A percentile compares a stretch with the other conserved stretches of the same genome.
These are phyloP conservation scores for Blepharisma japonicum DNA, from an alignment of 73 alveolate species.

Conservation along the genomic window DNA sequence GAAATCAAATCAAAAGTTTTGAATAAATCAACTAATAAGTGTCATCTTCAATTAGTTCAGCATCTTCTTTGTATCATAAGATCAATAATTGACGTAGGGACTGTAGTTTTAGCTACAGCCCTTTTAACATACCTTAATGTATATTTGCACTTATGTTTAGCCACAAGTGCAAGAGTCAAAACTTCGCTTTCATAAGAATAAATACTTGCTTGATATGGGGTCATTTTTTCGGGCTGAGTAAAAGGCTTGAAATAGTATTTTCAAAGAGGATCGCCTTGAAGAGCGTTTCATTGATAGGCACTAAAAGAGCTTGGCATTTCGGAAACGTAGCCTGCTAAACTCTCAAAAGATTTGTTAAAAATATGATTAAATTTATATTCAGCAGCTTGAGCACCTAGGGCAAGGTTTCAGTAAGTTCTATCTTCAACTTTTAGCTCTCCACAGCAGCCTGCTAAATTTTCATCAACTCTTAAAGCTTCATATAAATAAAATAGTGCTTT, in stretches of 20 bases:
- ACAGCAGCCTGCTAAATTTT: constrained; percentile 17
- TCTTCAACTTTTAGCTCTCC: constrained; percentile 7
- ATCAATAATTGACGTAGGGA: not conserved
- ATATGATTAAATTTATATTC: constrained; percentile 28
- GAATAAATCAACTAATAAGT: not conserved
- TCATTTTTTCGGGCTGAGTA: not conserved
- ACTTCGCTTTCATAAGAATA: constrained; percentile 66
- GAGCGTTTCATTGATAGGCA: constrained; percentile 33
- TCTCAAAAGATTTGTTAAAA: constrained; percentile 28
- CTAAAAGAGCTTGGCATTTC: constrained; percentile 49
- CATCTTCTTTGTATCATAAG: constrained; percentile 30
- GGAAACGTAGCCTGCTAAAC: constrained; percentile 27
- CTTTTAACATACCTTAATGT: constrained; percentile 37
- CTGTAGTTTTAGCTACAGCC: constrained; percentile 44
- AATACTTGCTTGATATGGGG: constrained; percentile 41
- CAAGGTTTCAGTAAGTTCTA: not conserved
- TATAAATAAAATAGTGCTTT: not conserved
- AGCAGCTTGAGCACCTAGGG: not conserved
- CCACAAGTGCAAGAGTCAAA: constrained; percentile 51
- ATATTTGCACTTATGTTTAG: not conserved
- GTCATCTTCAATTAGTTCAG: constrained; percentile 27
- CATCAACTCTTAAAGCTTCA: not conserved
- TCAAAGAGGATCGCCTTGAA: not conserved
- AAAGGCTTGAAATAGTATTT: not conserved
- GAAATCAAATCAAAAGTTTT: not conserved